Evolutionary conservation across 192 early-diverging fungal genomes (phyloP), one percentile per base, ranked within the genome.

Genomic region (Helicostylum pulchrum): DNA sequence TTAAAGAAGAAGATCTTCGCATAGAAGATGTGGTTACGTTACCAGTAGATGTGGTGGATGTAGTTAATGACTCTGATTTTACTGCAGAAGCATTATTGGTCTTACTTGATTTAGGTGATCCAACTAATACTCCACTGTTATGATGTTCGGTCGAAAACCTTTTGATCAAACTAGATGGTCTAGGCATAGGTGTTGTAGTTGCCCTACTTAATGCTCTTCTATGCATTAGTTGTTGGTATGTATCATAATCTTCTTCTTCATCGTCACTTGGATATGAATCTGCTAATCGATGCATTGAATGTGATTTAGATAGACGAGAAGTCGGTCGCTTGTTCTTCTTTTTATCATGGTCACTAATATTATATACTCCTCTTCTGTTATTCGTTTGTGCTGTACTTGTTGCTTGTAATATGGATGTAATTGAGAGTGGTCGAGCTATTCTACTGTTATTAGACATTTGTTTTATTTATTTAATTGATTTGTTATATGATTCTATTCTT

Each of bases 121-220:
- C 17, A 7, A 36, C 21, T 14, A 59, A 36, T 1, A 59, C 57
- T 15, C 46, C 46, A 26, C 39, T 36, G 12, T 26, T 59, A 14
- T 59, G 19, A 21, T 26, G 36, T 39, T 39, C 36, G 36, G 36
- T 9, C 6, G 57, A 59, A 45, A 59, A 59, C 23, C 57, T 19
- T 26, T 59, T 59, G 10, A 59, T 59, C 12, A 59, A 43, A 44
- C 21, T 43, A 45, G 57, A 45, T 20, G 57, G 57, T 23, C 57
- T n/a, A 59, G 57, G 57, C 23, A 59, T 45, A 14, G 57, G 57
- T 26, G 57, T 59, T 19, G 43, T 59, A 6, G 57, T 59, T 36
- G 54, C 54, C 23, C 57, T 39, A 14, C 57, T 44, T 5, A 59
- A n/a, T 7, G 57, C 42, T 59, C 39, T 45, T 11, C 43, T 17